Conservation (phyloP, 768 basidiomycete species). For the Leccinum olivaceopallidum region DNA sequence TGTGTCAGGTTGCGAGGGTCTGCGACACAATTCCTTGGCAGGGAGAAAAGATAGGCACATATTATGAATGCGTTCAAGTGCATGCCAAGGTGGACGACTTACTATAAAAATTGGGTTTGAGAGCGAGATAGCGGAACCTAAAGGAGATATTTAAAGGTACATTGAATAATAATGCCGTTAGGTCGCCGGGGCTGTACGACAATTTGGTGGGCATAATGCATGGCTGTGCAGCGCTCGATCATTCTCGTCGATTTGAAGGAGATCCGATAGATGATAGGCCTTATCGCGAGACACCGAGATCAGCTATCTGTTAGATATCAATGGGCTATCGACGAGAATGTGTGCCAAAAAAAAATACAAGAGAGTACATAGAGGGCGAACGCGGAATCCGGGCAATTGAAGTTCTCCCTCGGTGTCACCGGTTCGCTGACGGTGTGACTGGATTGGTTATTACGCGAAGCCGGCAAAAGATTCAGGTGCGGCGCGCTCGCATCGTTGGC, state of each 20-base stretch:
- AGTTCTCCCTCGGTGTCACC: slow-evolving; percentile 7
- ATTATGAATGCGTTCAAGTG: neutral
- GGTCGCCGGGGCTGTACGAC: neutral
- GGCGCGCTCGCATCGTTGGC: neutral
- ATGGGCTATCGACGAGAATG: neutral
- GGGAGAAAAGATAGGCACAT: neutral
- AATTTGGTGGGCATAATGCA: neutral
- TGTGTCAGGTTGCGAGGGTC: neutral
- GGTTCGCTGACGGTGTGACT: neutral
- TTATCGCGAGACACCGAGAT: neutral
- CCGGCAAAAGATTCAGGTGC: neutral
- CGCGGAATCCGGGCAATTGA: neutral
- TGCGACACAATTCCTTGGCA: neutral
- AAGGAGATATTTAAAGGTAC: neutral
- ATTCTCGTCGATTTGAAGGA: slow-evolving; percentile 8
- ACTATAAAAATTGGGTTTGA: neutral
- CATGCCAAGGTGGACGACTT: neutral
- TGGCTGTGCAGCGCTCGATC: slow-evolving; percentile 7
- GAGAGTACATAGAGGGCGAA: neutral
- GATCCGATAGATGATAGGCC: neutral
- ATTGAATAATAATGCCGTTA: neutral
- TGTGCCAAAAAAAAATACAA: neutral
- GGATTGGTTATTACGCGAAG: slow-evolving; percentile 1
- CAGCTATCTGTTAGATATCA: neutral
- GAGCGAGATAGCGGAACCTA: neutral